phyloP scores from a whole-genome alignment of 768 basidiomycete species.

The Lentinula boryana region DNA sequence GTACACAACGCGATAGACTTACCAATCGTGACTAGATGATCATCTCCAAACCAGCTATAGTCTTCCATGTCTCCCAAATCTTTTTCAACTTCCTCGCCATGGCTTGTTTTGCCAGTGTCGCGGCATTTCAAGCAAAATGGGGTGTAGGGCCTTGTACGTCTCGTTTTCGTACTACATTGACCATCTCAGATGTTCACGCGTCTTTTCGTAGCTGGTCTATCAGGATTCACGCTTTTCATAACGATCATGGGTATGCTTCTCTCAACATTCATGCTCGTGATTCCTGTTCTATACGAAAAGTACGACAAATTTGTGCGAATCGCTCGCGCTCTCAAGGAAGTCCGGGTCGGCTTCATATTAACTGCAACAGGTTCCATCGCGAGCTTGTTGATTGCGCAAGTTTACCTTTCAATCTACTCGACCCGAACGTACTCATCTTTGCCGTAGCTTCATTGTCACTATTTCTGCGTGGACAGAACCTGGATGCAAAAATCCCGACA shows the following conservation, averaged over 20 bases:
- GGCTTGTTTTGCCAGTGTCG: conserved; percentile 88
- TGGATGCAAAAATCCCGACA: conserved; percentile 80
- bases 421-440: not conserved
- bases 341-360: conserved; percentile 81
- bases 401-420: conserved; percentile 13
- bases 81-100: conserved; percentile 94
- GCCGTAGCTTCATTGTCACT: conserved; percentile 59
- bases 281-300: conserved; percentile 81
- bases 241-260: conserved; percentile 68
- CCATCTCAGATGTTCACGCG: conserved; percentile 11
- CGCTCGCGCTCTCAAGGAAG: conserved; percentile 75
- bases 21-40: conserved; percentile 58
- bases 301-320: conserved; percentile 76
- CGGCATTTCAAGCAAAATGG: conserved; percentile 84
- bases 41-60: conserved; percentile 75
- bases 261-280: conserved; percentile 64
- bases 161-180: not conserved
- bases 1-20: conserved; percentile 12
- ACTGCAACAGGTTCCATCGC: conserved; percentile 61
- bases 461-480: conserved; percentile 85
- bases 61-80: conserved; percentile 69
- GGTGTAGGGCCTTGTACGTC: conserved; percentile 79
- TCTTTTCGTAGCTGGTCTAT: conserved; percentile 62
- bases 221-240: conserved; percentile 81
- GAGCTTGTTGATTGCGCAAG: conserved; percentile 74